Conservation (phyloP, 768 basidiomycete genomes). For the Candolleomyces eurysporus region DNA sequence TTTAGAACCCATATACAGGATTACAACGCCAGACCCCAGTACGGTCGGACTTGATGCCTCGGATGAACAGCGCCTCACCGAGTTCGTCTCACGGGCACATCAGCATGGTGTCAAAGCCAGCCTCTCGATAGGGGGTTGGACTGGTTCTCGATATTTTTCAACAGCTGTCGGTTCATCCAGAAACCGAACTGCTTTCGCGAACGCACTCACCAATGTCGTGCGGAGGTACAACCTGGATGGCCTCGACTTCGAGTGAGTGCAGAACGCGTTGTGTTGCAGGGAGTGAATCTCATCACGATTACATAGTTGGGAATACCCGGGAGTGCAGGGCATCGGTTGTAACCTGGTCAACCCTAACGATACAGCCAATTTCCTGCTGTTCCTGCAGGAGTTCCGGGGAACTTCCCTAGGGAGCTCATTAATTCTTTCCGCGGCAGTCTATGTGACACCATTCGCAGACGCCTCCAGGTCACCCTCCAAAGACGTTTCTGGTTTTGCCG, state of each 20-base stretch:
- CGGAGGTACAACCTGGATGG: conserved; percentile 52
- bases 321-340: conserved; percentile 61
- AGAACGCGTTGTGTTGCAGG: background rate
- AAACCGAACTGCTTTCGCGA: conserved; percentile 59
- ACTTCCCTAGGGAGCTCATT: conserved; percentile 52
- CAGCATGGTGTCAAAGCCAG: conserved; percentile 50
- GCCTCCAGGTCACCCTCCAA: conserved; percentile 51
- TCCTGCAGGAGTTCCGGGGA: conserved; percentile 69
- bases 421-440: conserved; percentile 71
- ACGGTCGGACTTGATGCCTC: conserved; percentile 35
- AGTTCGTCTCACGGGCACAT: conserved; percentile 52
- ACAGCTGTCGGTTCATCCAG: conserved; percentile 48
- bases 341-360: conserved; percentile 65
- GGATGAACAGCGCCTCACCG: conserved; percentile 45
- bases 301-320: conserved; percentile 84
- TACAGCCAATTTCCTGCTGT: conserved; percentile 73
- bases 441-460: conserved; percentile 64
- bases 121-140: conserved; percentile 69
- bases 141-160: conserved; percentile 62
- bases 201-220: conserved; percentile 49
- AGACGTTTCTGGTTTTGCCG: conserved; percentile 65
- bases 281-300: conserved; percentile 5
- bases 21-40: conserved; percentile 38
- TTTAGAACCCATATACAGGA: conserved; percentile 18
- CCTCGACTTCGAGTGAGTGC: conserved; percentile 61